Percentiles rank a stretch among this genome's conserved stretches.
phyloP scores from a whole-genome alignment of 176 grass and related monocot species.

The Lolium multiflorum region DNA sequence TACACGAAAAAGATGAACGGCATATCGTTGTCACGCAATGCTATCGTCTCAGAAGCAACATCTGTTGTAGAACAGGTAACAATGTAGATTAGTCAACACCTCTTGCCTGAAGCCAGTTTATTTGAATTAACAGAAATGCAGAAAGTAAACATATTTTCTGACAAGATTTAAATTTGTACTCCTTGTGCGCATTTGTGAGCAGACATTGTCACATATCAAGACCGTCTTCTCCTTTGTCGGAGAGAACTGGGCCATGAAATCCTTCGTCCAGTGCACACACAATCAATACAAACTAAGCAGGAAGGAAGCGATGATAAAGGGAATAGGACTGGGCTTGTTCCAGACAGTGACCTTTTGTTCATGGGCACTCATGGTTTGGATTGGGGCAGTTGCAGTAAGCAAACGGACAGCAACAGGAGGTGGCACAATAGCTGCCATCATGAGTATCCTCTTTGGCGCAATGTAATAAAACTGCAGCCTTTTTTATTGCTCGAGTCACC shows the following conservation, averaged over 20 bases:
- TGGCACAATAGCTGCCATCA: conserved; percentile 52
- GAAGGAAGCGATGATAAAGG: conserved; percentile 53
- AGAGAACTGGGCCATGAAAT: conserved; percentile 44
- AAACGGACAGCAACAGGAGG: conserved; percentile 46
- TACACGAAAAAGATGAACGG: conserved; percentile 49
- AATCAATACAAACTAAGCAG: conserved; percentile 57
- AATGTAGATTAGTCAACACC: background rate
- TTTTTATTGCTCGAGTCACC: conserved; percentile 3
- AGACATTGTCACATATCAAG: conserved; percentile 57
- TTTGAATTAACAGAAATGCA: background rate
- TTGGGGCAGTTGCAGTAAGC: conserved; percentile 55
- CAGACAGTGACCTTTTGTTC: conserved; percentile 61
- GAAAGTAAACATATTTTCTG: background rate
- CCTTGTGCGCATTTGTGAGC: conserved; percentile 17
- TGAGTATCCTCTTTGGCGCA: conserved; percentile 69
- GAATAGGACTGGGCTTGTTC: conserved; percentile 52
- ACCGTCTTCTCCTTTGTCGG: conserved; percentile 60
- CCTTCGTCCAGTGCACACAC: conserved; percentile 42
- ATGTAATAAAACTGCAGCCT: conserved; percentile 45
- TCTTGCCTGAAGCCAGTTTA: background rate
- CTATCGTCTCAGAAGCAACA: conserved; percentile 52
- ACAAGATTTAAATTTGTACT: conserved; percentile 4
- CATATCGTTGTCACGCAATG: conserved; percentile 35
- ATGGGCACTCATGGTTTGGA: conserved; percentile 63
- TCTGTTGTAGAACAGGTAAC: conserved; percentile 61